These are phyloP conservation scores for Eutypa lata DNA, from an alignment of 2,329 filamentous ascomycete species.

Conservation along the genomic window DNA sequence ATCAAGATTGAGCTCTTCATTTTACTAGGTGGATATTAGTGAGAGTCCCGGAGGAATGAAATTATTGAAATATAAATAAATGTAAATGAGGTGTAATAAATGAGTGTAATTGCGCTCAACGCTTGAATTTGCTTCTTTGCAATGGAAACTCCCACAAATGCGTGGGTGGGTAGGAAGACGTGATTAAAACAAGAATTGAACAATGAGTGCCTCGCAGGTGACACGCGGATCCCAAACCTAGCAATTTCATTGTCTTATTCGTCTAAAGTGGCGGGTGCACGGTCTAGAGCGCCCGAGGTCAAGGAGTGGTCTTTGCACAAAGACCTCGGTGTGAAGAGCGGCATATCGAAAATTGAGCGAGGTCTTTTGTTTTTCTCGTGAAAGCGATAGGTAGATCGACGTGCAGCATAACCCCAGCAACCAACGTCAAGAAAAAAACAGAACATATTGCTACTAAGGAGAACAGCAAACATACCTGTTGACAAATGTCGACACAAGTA, in stretches of 20 bases:
- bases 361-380: no score
- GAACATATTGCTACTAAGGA: no score
- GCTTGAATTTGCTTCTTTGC: conserved; percentile 1
- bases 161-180: background rate
- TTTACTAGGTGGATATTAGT: conserved; percentile 18
- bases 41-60: conserved; percentile 11
- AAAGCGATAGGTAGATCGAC: no score
- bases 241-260: conserved; percentile 2
- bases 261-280: background rate
- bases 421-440: no score
- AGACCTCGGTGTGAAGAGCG: conserved; percentile 6
- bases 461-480: background rate
- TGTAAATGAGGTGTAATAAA: conserved; percentile 1
- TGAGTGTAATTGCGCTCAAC: conserved; percentile 3
- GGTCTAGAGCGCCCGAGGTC: background rate
- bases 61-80: background rate
- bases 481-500: background rate
- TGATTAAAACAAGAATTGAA: background rate
- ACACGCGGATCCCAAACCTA: conserved; percentile 3
- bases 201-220: background rate
- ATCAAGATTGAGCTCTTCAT: conserved; percentile 39
- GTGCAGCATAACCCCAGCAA: no score
- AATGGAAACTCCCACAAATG: background rate
- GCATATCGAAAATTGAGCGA: no score
- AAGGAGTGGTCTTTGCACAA: conserved; percentile 7